Conservation (phyloP, 306 rosid species). For the Crotalaria pallida region DNA sequence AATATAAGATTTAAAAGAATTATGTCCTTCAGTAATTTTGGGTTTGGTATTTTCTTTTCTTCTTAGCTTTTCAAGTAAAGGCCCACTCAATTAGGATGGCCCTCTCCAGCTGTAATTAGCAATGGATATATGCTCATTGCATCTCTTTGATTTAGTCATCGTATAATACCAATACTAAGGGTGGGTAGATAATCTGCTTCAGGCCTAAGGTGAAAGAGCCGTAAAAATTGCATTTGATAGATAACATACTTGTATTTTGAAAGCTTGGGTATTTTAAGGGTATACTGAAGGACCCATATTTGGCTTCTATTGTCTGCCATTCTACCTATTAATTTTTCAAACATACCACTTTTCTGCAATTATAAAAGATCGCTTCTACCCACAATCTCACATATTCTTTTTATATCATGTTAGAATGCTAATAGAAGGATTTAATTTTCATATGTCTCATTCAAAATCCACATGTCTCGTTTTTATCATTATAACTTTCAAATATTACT, state of each 20-base stretch:
- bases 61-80: background rate
- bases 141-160: background rate
- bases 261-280: background rate
- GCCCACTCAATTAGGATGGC: too few species aligned
- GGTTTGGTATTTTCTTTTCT: background rate
- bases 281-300: background rate
- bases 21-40: background rate
- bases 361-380: background rate
- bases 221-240: background rate
- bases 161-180: too few species aligned
- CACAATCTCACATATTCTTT: background rate
- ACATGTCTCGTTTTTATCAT: background rate
- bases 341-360: too few species aligned
- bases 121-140: background rate
- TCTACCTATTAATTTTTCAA: background rate
- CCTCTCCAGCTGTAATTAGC: too few species aligned
- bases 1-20: background rate
- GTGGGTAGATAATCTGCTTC: background rate
- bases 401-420: background rate
- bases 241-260: background rate
- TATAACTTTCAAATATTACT: slow-evolving; percentile 1
- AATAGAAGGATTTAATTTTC: background rate
- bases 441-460: background rate
- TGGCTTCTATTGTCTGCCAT: background rate
- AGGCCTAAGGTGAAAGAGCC: background rate